Percentiles rank a stretch among this genome's conserved stretches.
phyloP scores from a whole-genome alignment of 768 basidiomycete genomes.

The Asterophora parasitica region DNA sequence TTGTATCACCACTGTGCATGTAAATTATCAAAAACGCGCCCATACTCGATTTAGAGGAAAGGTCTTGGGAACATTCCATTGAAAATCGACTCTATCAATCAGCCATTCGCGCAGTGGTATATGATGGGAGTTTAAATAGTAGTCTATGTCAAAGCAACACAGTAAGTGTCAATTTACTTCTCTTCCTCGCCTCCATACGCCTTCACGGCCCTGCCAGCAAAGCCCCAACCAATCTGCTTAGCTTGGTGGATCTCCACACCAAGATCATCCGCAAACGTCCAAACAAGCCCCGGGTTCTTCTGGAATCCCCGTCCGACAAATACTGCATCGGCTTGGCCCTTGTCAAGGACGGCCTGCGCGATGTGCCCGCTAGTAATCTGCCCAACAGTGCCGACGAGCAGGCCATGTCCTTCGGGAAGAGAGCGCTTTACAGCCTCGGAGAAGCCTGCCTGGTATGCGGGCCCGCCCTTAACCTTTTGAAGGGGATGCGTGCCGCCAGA shows the following conservation, averaged over 20 bases:
- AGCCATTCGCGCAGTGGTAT: no score
- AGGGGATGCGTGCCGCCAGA: conserved; percentile 52
- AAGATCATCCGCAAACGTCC: conserved; percentile 52
- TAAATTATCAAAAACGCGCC: no score
- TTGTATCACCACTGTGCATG: no score
- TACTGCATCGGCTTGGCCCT: conserved; percentile 57
- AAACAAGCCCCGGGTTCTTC: conserved; percentile 52
- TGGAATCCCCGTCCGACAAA: conserved; percentile 51
- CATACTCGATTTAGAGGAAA: no score
- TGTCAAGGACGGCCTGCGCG: conserved; percentile 54
- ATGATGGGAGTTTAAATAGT: no score
- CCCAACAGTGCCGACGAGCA: conserved; percentile 47
- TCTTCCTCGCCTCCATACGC: conserved; percentile 1
- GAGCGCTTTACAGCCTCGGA: conserved; percentile 46
- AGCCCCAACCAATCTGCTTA: conserved; percentile 54
- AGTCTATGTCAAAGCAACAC: no score
- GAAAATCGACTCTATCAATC: no score
- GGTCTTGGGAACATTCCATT: no score
- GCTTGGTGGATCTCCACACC: conserved; percentile 42
- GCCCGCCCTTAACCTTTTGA: conserved; percentile 32
- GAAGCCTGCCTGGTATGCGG: conserved; percentile 53
- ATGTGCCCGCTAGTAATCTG: conserved; percentile 50
- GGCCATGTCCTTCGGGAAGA: conserved; percentile 30
- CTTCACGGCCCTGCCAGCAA: conserved; percentile 31
- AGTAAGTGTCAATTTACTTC: no score